These are phyloP conservation scores for Athelia psychrophila DNA, from an alignment of 1,284 basidiomycete genomes.

Conservation along the genomic window DNA sequence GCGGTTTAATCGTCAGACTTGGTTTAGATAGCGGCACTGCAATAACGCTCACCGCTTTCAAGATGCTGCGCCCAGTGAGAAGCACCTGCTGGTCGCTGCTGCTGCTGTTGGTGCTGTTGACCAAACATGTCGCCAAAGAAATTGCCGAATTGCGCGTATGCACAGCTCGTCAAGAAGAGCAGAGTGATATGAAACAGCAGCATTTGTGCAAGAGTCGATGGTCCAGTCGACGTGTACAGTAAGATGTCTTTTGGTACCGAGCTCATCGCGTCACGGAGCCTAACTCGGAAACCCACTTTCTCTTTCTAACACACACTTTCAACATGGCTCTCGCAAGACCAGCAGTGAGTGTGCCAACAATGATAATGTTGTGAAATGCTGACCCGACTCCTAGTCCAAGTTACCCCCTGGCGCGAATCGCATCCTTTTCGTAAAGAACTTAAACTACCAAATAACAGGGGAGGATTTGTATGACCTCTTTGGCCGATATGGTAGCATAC, in stretches of 20 bases:
- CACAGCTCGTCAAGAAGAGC: slow-evolving; percentile 14
- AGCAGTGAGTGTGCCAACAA: neutral
- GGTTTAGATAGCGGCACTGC: neutral
- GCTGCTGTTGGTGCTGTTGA: slow-evolving; percentile 30
- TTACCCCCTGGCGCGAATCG: slow-evolving; percentile 83
- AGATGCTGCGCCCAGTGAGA: slow-evolving; percentile 38
- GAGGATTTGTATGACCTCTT: slow-evolving; percentile 97
- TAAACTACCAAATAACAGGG: slow-evolving; percentile 94
- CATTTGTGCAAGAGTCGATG: neutral
- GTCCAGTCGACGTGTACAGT: no score
- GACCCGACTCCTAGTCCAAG: slow-evolving; percentile 49
- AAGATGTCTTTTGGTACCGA: no score
- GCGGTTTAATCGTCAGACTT: slow-evolving; percentile 1
- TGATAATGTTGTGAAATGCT: no score
- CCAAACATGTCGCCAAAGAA: slow-evolving; percentile 45
- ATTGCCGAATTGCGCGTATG: slow-evolving; percentile 30
- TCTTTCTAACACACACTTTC: neutral
- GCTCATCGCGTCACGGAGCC: no score
- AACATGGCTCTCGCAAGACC: neutral
- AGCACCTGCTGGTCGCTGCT: slow-evolving; percentile 22
- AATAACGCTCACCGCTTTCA: slow-evolving; percentile 28
- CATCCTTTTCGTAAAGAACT: slow-evolving; percentile 85
- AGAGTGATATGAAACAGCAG: neutral
- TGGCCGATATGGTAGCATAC: slow-evolving; percentile 95
- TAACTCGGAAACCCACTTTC: no score